Percentiles rank a stretch among this genome's conserved stretches.
Conservation (phyloP, 2,329 filamentous ascomycete genomes). For the Cladosporium sp. region DNA sequence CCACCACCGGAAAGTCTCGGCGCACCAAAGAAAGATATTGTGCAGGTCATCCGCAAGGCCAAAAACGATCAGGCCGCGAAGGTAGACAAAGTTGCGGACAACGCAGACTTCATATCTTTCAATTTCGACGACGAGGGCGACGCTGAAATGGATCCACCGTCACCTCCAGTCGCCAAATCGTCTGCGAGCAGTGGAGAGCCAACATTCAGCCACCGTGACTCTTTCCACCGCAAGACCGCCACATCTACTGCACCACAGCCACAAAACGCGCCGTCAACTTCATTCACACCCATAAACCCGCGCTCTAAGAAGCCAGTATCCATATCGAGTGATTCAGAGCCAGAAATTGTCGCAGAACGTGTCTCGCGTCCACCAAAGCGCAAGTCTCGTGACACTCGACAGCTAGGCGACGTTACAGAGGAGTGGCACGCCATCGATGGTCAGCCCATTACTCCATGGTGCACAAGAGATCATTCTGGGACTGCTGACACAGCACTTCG, state of each 20-base stretch:
- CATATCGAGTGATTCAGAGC: neutral
- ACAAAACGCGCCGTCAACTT: neutral
- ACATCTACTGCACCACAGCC: neutral
- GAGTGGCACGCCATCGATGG: slow-evolving; percentile 39
- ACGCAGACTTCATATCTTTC: slow-evolving; percentile 83
- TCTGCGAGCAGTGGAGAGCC: slow-evolving; percentile 2
- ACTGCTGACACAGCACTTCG: slow-evolving; percentile 20
- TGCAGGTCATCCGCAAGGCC: slow-evolving; percentile 87
- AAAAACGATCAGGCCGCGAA: slow-evolving; percentile 60
- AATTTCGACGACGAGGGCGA: slow-evolving; percentile 42
- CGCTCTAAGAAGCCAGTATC: slow-evolving; percentile 2
- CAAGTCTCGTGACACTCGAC: slow-evolving; percentile 46
- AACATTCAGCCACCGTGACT: slow-evolving; percentile 32
- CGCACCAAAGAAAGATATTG: slow-evolving; percentile 77
- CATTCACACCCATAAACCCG: neutral
- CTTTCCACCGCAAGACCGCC: slow-evolving; percentile 22
- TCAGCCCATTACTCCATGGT: slow-evolving; percentile 60
- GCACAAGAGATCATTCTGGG: slow-evolving; percentile 36
- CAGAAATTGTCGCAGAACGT: slow-evolving; percentile 1
- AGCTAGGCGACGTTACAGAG: slow-evolving; percentile 34
- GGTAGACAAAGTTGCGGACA: slow-evolving; percentile 38
- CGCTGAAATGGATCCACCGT: slow-evolving; percentile 31
- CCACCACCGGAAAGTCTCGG: slow-evolving; percentile 72
- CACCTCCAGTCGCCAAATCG: slow-evolving; percentile 4
- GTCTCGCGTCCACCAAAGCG: slow-evolving; percentile 52